phyloP scores from a whole-genome alignment of 768 basidiomycete species.

The Erythrobasidium yunnanense region DNA sequence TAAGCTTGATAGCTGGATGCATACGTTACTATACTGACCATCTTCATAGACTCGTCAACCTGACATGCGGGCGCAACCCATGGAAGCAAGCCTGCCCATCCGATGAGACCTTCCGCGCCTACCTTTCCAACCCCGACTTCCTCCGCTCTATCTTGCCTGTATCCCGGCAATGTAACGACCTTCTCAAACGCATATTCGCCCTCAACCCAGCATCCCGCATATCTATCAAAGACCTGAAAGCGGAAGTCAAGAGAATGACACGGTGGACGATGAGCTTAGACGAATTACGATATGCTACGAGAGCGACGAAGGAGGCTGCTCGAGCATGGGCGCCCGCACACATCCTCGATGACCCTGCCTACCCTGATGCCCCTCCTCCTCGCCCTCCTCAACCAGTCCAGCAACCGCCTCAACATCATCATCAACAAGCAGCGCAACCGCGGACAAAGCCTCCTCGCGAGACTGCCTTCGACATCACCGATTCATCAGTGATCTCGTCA shows the following conservation, averaged over 20 bases:
- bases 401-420: neutral
- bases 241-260: constrained; percentile 44
- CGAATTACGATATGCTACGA: constrained; percentile 34
- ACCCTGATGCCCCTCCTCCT: constrained; percentile 17
- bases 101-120: constrained; percentile 69
- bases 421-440: neutral
- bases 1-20: neutral
- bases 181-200: constrained; percentile 64
- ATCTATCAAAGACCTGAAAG: constrained; percentile 53
- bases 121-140: constrained; percentile 57
- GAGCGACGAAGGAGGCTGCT: constrained; percentile 37
- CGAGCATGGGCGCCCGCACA: constrained; percentile 30
- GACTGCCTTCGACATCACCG: constrained; percentile 23
- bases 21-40: neutral
- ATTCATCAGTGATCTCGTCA: constrained; percentile 20
- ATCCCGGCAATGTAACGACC: constrained; percentile 53
- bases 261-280: constrained; percentile 37
- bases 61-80: constrained; percentile 65
- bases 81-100: constrained; percentile 57
- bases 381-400: constrained; percentile 13
- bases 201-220: constrained; percentile 56
- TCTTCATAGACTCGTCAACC: constrained; percentile 50
- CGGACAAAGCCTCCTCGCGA: constrained; percentile 5
- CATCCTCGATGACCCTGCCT: constrained; percentile 15
- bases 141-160: constrained; percentile 62